Percentiles rank a stretch among this genome's conserved stretches.
These are phyloP conservation scores for Avena insularis DNA, from an alignment of 176 grass and related monocot species.

Conservation along the genomic window DNA sequence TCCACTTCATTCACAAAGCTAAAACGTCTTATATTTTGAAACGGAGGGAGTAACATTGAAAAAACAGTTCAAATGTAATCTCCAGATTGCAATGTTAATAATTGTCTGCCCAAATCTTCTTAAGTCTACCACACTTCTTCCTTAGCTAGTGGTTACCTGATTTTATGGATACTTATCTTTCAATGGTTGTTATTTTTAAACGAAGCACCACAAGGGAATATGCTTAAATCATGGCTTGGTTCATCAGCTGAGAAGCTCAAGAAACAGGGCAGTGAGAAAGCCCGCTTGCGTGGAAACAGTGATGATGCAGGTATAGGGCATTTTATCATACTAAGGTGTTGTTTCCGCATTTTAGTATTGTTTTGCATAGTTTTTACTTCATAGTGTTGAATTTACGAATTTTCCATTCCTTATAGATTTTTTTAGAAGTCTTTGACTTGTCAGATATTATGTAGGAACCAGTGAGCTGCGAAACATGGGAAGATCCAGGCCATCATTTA, in stretches of 20 bases:
- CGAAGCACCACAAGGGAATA: slow-evolving; percentile 63
- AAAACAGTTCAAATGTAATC: slow-evolving; percentile 25
- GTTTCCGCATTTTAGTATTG: background rate
- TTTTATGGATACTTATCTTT: slow-evolving; percentile 23
- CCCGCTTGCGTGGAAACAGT: slow-evolving; percentile 35
- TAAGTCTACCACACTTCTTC: background rate
- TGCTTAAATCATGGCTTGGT: slow-evolving; percentile 76
- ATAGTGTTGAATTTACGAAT: slow-evolving; percentile 12
- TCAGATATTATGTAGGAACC: slow-evolving; percentile 43
- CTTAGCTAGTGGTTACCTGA: background rate
- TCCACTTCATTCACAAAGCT: no score
- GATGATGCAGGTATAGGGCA: slow-evolving; percentile 59
- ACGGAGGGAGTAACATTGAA: background rate
- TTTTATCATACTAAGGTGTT: slow-evolving; percentile 16
- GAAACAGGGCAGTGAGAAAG: slow-evolving; percentile 44
- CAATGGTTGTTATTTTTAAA: slow-evolving; percentile 37
- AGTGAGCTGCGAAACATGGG: slow-evolving; percentile 26
- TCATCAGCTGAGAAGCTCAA: slow-evolving; percentile 57
- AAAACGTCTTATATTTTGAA: no score
- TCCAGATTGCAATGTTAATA: background rate
- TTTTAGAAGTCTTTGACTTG: slow-evolving; percentile 8
- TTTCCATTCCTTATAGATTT: slow-evolving; percentile 18
- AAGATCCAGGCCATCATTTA: slow-evolving; percentile 35
- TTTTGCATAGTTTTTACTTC: slow-evolving; percentile 11
- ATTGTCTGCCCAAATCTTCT: slow-evolving; percentile 10